A percentile compares a stretch with the other conserved stretches of the same genome.
Conservation (phyloP, 768 basidiomycete species). For the Dentipellis fragilis region DNA sequence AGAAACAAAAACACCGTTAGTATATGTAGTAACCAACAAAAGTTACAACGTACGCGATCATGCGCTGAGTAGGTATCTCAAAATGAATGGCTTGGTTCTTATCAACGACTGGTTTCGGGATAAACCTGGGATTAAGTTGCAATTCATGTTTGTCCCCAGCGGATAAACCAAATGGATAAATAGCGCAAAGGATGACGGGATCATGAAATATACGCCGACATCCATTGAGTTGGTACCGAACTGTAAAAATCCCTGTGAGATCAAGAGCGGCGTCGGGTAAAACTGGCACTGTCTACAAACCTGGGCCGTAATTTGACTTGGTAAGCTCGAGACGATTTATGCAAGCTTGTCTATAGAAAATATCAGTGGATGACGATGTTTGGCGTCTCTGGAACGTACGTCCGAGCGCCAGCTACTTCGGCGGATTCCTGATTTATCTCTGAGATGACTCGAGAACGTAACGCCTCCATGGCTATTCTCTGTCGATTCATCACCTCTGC, state of each 20-base stretch:
- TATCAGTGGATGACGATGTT: too few relatives aligned
- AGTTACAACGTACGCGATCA: conserved; percentile 3
- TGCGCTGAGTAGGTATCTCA: not conserved
- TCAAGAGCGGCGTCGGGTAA: too few relatives aligned
- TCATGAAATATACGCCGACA: not conserved
- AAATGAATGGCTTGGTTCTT: conserved; percentile 1
- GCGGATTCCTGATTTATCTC: too few relatives aligned
- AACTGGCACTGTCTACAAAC: too few relatives aligned
- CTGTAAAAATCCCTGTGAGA: not conserved
- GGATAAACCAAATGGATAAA: conserved; percentile 1
- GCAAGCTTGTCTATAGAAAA: not conserved
- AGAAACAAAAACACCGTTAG: not conserved
- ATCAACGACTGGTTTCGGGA: conserved; percentile 7
- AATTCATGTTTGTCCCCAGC: conserved; percentile 7
- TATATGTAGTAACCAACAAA: not conserved
- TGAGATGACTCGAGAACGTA: not conserved
- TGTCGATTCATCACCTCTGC: not conserved
- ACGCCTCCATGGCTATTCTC: not conserved
- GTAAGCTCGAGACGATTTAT: not conserved
- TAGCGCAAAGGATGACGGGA: not conserved
- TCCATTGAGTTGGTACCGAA: conserved; percentile 1
- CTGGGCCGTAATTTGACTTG: too few relatives aligned
- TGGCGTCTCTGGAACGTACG: too few relatives aligned
- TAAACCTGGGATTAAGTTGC: conserved; percentile 5
- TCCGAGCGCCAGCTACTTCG: too few relatives aligned